Percentiles rank a stretch among this genome's conserved stretches.
Evolutionary conservation across 2,329 filamentous ascomycete genomes (phyloP).

Genomic region (Didymosphaeria variabile): DNA sequence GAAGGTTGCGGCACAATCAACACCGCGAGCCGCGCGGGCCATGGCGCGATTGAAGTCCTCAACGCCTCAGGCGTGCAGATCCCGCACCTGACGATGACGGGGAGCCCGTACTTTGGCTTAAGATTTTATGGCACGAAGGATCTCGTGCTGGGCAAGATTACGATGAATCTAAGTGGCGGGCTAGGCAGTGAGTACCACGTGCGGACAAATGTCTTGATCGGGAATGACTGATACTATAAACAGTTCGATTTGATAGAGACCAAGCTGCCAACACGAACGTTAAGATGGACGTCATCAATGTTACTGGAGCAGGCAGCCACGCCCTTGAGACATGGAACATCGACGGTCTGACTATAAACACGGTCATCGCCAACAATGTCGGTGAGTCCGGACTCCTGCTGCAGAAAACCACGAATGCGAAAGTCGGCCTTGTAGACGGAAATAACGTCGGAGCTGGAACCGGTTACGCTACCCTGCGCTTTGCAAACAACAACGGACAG

Average conservation of each 20-base stretch:
- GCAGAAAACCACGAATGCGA: constrained; percentile 62
- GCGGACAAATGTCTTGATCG: not conserved
- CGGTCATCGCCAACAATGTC: constrained; percentile 63
- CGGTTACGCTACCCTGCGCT: constrained; percentile 66
- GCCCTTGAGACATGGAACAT: constrained; percentile 70
- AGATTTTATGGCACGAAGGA: constrained; percentile 63
- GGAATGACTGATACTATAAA: not conserved
- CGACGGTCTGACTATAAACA: constrained; percentile 61
- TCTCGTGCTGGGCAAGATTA: constrained; percentile 62
- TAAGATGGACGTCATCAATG: constrained; percentile 61
- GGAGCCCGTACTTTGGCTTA: constrained; percentile 66
- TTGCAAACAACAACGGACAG: constrained; percentile 66
- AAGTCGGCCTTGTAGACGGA: constrained; percentile 64
- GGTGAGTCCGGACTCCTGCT: constrained; percentile 67
- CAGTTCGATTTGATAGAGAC: constrained; percentile 65
- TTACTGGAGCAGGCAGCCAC: constrained; percentile 64
- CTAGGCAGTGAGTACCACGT: constrained; percentile 51
- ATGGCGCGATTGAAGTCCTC: constrained; percentile 64
- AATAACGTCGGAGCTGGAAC: constrained; percentile 63
- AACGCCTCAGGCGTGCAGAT: constrained; percentile 61
- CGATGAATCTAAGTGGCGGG: constrained; percentile 63
- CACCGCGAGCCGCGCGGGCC: constrained; percentile 52
- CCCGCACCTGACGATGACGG: constrained; percentile 66
- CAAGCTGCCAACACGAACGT: constrained; percentile 62
- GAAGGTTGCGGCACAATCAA: constrained; percentile 68